Evolutionary conservation across 2,329 filamentous ascomycete species (phyloP).

Genomic region (Neofusicoccum laricinum): DNA sequence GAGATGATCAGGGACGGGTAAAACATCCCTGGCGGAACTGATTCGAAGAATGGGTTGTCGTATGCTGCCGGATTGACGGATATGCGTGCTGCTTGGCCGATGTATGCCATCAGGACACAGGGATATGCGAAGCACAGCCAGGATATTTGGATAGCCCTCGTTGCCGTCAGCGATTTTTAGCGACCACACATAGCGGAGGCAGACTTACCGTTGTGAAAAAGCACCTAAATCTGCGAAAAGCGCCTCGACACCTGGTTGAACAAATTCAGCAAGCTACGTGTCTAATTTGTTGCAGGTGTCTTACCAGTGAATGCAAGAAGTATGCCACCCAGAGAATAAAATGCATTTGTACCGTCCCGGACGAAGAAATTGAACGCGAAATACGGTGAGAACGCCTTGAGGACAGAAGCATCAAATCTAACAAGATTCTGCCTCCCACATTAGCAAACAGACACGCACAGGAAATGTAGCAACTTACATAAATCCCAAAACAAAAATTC

Average conservation of each 20-base stretch:
- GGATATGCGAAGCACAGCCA: conserved; percentile 70
- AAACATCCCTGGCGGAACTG: conserved; percentile 64
- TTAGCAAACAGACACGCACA: neutral
- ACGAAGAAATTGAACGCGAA: conserved; percentile 61
- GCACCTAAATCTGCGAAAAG: conserved; percentile 76
- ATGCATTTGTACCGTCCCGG: conserved; percentile 58
- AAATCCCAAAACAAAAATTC: conserved; percentile 62
- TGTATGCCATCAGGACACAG: conserved; percentile 64
- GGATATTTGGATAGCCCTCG: conserved; percentile 65
- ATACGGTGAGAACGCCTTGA: conserved; percentile 54
- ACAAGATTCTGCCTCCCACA: conserved; percentile 35
- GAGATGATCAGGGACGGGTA: conserved; percentile 68
- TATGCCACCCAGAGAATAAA: conserved; percentile 67
- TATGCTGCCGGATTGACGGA: conserved; percentile 58
- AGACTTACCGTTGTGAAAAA: conserved; percentile 52
- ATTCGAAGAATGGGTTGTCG: conserved; percentile 72
- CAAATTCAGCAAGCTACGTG: neutral
- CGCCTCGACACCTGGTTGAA: conserved; percentile 57
- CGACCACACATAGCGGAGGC: neutral
- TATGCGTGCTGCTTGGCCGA: conserved; percentile 73
- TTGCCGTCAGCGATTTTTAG: neutral
- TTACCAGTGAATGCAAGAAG: conserved; percentile 68
- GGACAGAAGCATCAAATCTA: conserved; percentile 46
- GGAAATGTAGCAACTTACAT: conserved; percentile 33
- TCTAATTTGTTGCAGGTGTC: neutral